Evolutionary conservation across 78 protist genomes (phyloP).

Genomic region (Dictyostelium capitatum): DNA sequence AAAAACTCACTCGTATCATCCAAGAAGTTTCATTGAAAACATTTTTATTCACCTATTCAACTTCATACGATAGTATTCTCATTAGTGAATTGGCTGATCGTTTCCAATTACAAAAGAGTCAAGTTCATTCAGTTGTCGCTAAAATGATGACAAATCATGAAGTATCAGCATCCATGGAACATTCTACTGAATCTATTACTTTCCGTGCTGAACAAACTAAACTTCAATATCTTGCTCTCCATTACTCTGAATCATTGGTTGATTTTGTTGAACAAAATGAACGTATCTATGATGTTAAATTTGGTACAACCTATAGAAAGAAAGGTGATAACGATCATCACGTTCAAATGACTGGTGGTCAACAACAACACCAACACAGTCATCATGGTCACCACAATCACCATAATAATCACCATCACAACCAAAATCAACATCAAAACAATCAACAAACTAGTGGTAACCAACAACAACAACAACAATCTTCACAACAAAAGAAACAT

Average conservation of each 20-base stretch:
- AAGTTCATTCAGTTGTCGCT: slow-evolving; percentile 82
- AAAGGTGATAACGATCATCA: slow-evolving; percentile 41
- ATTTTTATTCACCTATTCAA: slow-evolving; percentile 85
- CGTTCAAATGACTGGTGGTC: not conserved
- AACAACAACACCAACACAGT: not conserved
- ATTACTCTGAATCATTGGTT: slow-evolving; percentile 85
- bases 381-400: not conserved
- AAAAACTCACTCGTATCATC: slow-evolving; percentile 57
- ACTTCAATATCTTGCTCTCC: slow-evolving; percentile 89
- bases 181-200: slow-evolving; percentile 86
- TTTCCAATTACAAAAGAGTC: slow-evolving; percentile 74
- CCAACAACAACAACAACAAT: not conserved
- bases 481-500: slow-evolving; percentile 5
- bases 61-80: slow-evolving; percentile 83
- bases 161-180: slow-evolving; percentile 90
- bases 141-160: slow-evolving; percentile 92
- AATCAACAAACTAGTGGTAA: not conserved
- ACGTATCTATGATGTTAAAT: slow-evolving; percentile 69
- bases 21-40: slow-evolving; percentile 91
- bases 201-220: slow-evolving; percentile 87
- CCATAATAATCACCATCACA: not conserved
- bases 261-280: slow-evolving; percentile 85
- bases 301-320: slow-evolving; percentile 62
- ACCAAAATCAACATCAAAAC: not conserved
- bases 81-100: slow-evolving; percentile 71